Conservation (phyloP, 352 stramenopile genomes). For the Phytophthora litchii region DNA sequence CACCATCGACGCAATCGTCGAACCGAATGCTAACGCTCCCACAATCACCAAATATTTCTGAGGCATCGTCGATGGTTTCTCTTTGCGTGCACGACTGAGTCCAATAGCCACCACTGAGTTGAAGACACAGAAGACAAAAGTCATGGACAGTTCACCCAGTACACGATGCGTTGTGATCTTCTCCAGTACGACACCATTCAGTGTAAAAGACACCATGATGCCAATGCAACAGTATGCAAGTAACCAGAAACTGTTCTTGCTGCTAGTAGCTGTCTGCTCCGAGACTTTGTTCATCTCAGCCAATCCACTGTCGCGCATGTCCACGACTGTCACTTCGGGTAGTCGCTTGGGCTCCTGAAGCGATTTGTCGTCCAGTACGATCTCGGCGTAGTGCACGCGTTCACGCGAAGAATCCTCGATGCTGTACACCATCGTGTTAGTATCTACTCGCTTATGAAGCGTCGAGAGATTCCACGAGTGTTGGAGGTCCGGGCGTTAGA, state of each 20-base stretch:
- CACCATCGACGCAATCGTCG: conserved; percentile 85
- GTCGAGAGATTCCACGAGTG: conserved; percentile 38
- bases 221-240: conserved; percentile 80
- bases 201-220: conserved; percentile 86
- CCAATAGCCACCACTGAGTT: conserved; percentile 70
- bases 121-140: conserved; percentile 83
- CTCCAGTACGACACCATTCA: conserved; percentile 83
- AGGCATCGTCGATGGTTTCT: conserved; percentile 77
- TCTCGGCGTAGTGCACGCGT: conserved; percentile 62
- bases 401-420: conserved; percentile 34
- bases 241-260: conserved; percentile 61
- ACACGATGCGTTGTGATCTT: conserved; percentile 87
- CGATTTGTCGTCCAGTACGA: conserved; percentile 50
- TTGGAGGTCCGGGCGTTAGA: conserved; percentile 9
- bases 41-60: conserved; percentile 70
- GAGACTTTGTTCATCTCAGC: conserved; percentile 14
- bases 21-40: conserved; percentile 73
- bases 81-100: conserved; percentile 62
- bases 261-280: conserved; percentile 10
- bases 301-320: conserved; percentile 32
- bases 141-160: conserved; percentile 83
- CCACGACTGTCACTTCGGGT: conserved; percentile 39
- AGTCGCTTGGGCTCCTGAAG: conserved; percentile 38
- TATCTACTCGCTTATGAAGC: conserved; percentile 2
- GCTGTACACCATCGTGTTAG: conserved; percentile 50